These are phyloP conservation scores for Phyllosticta ampelicida DNA, from an alignment of 2,329 filamentous ascomycete species.

Conservation along the genomic window DNA sequence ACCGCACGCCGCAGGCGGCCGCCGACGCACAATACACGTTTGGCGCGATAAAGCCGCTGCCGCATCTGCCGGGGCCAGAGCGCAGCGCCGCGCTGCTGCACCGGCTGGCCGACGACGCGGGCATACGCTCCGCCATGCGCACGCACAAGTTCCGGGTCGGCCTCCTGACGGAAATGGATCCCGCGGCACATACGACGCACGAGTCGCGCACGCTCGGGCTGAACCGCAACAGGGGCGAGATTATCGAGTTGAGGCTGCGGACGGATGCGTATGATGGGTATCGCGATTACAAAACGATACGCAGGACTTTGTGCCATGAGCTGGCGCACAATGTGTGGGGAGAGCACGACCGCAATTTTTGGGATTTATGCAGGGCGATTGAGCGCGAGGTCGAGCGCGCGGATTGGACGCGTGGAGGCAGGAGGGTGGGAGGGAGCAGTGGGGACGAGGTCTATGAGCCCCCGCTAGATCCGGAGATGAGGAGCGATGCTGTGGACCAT, in stretches of 20 bases:
- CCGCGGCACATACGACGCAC: slow-evolving; percentile 68
- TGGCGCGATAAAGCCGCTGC: slow-evolving; percentile 60
- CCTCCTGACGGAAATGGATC: slow-evolving; percentile 92
- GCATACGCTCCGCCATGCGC: slow-evolving; percentile 73
- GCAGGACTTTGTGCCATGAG: slow-evolving; percentile 90
- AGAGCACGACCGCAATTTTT: slow-evolving; percentile 78
- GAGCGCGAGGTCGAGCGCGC: slow-evolving; percentile 73
- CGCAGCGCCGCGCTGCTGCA: slow-evolving; percentile 62
- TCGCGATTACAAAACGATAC: slow-evolving; percentile 80
- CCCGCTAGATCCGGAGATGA: slow-evolving; percentile 10
- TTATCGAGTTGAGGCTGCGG: slow-evolving; percentile 80
- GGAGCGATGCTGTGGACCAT: slow-evolving; percentile 25
- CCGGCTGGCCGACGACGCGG: slow-evolving; percentile 68
- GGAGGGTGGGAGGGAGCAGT: slow-evolving; percentile 17
- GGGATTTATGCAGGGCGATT: slow-evolving; percentile 78
- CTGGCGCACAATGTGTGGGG: slow-evolving; percentile 83
- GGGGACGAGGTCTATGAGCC: slow-evolving; percentile 24
- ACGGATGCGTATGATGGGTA: slow-evolving; percentile 94
- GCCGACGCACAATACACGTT: slow-evolving; percentile 72
- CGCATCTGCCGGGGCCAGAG: slow-evolving; percentile 65
- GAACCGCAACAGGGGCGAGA: slow-evolving; percentile 79
- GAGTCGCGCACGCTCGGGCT: slow-evolving; percentile 75
- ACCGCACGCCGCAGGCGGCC: slow-evolving; percentile 33
- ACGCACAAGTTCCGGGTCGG: slow-evolving; percentile 77
- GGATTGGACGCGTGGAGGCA: slow-evolving; percentile 66